Percentiles rank a stretch among this genome's conserved stretches.
Evolutionary conservation across 1,139 yeast species (phyloP).

Genomic region (Yamadazyma aaseri): DNA sequence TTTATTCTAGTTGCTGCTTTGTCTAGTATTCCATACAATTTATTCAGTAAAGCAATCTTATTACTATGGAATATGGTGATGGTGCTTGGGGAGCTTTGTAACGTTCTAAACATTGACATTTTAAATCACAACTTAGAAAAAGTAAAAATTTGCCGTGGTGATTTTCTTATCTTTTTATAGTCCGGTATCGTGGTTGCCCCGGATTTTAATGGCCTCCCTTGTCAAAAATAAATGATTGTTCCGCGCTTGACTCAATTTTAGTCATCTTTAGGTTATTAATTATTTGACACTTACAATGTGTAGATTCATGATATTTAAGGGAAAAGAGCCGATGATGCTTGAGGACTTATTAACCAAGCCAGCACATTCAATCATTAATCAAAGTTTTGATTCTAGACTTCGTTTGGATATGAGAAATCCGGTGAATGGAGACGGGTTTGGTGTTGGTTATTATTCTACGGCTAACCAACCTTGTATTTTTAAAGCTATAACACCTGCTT

Average conservation of each 20-base stretch:
- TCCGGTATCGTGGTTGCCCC: too few species aligned
- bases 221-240: too few species aligned
- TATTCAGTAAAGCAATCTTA: slow-evolving; percentile 32
- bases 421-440: slow-evolving; percentile 97
- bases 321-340: slow-evolving; percentile 73
- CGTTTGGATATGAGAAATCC: slow-evolving; percentile 87
- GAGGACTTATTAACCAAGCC: slow-evolving; percentile 90
- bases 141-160: slow-evolving; percentile 1
- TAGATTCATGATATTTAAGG: slow-evolving; percentile 51
- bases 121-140: neutral
- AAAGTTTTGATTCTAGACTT: slow-evolving; percentile 86
- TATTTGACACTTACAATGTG: too few species aligned
- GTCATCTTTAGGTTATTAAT: too few species aligned
- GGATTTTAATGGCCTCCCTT: slow-evolving; percentile 6
- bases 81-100: slow-evolving; percentile 46
- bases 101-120: slow-evolving; percentile 32
- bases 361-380: slow-evolving; percentile 95
- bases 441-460: slow-evolving; percentile 83
- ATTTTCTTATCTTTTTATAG: neutral
- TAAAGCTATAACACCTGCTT: slow-evolving; percentile 94
- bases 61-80: slow-evolving; percentile 44
- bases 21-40: slow-evolving; percentile 31
- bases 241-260: slow-evolving; percentile 1
- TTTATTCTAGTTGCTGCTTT: slow-evolving; percentile 31
- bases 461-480: slow-evolving; percentile 53